Conservation (phyloP, 2,329 filamentous ascomycete species). For the Acephala macrosclerotiorum region DNA sequence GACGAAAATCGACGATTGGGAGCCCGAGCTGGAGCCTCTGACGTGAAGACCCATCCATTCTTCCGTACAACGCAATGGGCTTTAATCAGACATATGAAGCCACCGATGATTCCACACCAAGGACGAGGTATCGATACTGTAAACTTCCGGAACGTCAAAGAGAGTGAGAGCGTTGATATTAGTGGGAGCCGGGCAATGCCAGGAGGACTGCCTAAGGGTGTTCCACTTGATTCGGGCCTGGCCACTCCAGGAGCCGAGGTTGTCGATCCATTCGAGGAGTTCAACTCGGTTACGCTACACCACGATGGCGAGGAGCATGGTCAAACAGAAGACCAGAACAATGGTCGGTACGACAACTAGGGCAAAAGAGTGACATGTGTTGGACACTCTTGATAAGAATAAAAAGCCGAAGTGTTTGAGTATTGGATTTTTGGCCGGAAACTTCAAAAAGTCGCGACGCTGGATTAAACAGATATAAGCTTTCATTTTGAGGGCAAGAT, state of each 20-base stretch:
- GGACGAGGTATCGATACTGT: constrained; percentile 91
- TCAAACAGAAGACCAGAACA: constrained; percentile 41
- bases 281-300: constrained; percentile 97
- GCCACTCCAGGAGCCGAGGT: constrained; percentile 84
- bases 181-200: constrained; percentile 58
- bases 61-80: constrained; percentile 98
- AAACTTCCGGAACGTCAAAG: constrained; percentile 98
- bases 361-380: not conserved
- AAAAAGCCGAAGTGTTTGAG: constrained; percentile 24
- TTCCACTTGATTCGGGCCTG: constrained; percentile 85
- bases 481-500: not conserved
- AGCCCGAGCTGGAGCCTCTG: constrained; percentile 91
- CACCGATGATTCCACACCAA: constrained; percentile 92
- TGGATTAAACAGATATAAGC: not conserved
- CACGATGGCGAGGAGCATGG: constrained; percentile 83
- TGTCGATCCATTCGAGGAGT: constrained; percentile 94
- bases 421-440: constrained; percentile 16
- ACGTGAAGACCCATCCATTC: constrained; percentile 96
- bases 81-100: constrained; percentile 95
- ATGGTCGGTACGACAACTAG: constrained; percentile 40
- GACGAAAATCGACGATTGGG: constrained; percentile 94
- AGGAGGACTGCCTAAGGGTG: constrained; percentile 64
- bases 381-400: constrained; percentile 10
- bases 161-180: constrained; percentile 93
- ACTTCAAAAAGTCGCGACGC: not conserved